Conservation (phyloP, 2,329 filamentous ascomycete species). For the Fusarium hainanense region DNA sequence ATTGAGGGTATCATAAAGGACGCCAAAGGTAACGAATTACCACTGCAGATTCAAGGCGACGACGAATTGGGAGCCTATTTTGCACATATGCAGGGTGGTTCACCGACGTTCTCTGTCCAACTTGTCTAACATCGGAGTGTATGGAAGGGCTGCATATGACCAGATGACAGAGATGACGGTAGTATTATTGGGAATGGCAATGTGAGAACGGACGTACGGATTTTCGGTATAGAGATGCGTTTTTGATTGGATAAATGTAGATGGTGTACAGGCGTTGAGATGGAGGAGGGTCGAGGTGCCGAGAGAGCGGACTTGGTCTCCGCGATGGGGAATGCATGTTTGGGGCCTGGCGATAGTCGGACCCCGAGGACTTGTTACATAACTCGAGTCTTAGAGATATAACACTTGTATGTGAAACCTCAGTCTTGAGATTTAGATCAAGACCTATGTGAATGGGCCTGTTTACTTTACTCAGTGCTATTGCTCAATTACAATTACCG, state of each 20-base stretch:
- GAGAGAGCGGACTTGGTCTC: conserved; percentile 42
- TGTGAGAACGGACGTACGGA: conserved; percentile 39
- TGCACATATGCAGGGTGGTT: conserved; percentile 65
- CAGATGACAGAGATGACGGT: neutral
- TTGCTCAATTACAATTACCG: neutral
- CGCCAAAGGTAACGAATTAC: conserved; percentile 68
- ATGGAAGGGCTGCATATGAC: conserved; percentile 12
- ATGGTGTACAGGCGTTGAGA: conserved; percentile 2
- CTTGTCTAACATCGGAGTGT: conserved; percentile 47
- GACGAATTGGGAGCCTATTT: conserved; percentile 79
- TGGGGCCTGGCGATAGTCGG: neutral
- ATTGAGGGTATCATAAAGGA: conserved; percentile 75
- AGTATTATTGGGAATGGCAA: neutral
- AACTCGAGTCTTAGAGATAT: neutral
- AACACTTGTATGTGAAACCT: neutral
- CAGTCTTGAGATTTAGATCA: neutral
- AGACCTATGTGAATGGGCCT: neutral
- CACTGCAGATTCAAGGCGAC: conserved; percentile 74
- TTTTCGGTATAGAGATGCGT: conserved; percentile 23
- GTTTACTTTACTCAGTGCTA: neutral
- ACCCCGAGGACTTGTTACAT: too few species aligned
- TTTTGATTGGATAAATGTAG: conserved; percentile 27
- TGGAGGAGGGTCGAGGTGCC: conserved; percentile 2
- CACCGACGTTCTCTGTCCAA: conserved; percentile 59
- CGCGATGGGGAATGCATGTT: conserved; percentile 12